These are phyloP conservation scores for Pugionium cornutum DNA, from an alignment of 345 rosid genomes.

Conservation along the genomic window DNA sequence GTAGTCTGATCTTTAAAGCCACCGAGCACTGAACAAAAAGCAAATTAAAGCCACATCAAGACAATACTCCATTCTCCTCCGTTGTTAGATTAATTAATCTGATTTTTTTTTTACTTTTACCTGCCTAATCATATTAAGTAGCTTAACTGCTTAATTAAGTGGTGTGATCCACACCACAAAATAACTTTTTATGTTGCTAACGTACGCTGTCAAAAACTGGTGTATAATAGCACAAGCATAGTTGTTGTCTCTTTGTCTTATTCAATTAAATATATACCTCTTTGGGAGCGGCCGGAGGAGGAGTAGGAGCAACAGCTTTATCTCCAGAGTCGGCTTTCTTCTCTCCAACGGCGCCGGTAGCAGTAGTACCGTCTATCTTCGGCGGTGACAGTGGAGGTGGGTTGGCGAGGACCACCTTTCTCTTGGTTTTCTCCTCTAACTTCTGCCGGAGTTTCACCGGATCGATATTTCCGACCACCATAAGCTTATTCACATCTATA, in stretches of 20 bases:
- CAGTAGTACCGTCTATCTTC: conserved; percentile 34
- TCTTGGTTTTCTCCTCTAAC: conserved; percentile 55
- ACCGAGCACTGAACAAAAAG: conserved; percentile 47
- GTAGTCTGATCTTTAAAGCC: conserved; percentile 57
- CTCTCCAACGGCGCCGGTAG: conserved; percentile 28
- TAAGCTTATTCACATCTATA: conserved; percentile 53
- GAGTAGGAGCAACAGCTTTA: conserved; percentile 41
- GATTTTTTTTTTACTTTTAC: background rate
- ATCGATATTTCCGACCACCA: conserved; percentile 70
- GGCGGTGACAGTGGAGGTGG: conserved; percentile 48
- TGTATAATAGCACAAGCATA: conserved; percentile 10
- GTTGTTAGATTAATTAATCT: background rate
- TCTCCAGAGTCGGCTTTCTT: conserved; percentile 44
- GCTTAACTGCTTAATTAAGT: conserved; percentile 10
- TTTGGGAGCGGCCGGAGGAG: conserved; percentile 38
- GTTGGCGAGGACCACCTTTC: conserved; percentile 49
- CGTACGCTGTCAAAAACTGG: background rate
- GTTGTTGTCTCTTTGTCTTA: conserved; percentile 16
- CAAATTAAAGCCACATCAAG: conserved; percentile 6
- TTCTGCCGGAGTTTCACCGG: conserved; percentile 52
- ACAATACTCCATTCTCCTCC: conserved; percentile 3
- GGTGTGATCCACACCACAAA: conserved; percentile 9
- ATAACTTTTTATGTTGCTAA: background rate
- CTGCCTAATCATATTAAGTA: conserved; percentile 10
- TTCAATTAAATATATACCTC: conserved; percentile 26